Conservation (phyloP, 352 stramenopile species). For the Peronospora farinosa region DNA sequence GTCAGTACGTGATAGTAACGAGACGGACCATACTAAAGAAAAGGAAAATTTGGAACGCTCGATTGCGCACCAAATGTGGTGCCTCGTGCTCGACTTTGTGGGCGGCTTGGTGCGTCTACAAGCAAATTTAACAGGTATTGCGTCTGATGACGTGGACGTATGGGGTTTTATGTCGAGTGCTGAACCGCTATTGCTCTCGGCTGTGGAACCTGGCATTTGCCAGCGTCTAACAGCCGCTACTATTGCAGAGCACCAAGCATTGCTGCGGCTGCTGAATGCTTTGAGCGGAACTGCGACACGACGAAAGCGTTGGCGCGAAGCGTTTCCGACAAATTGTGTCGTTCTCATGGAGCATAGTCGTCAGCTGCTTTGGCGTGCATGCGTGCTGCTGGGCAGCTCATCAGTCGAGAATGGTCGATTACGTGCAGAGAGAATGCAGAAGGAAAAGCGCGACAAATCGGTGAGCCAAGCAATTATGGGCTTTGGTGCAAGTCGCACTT, state of each 20-base stretch:
- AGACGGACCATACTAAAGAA: slow-evolving; percentile 3
- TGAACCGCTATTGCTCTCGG: slow-evolving; percentile 38
- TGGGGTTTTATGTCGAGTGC: slow-evolving; percentile 56
- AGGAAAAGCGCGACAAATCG: slow-evolving; percentile 24
- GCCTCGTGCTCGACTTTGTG: slow-evolving; percentile 42
- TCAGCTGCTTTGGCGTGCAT: slow-evolving; percentile 42
- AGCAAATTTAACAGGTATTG: slow-evolving; percentile 2
- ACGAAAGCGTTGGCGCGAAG: slow-evolving; percentile 51
- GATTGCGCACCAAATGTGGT: slow-evolving; percentile 53
- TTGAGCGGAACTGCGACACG: slow-evolving; percentile 26
- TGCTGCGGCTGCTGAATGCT: slow-evolving; percentile 41
- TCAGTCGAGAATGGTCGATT: slow-evolving; percentile 28
- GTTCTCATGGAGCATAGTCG: slow-evolving; percentile 66
- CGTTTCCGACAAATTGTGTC: slow-evolving; percentile 42
- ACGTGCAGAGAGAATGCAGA: slow-evolving; percentile 25
- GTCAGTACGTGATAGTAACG: slow-evolving; percentile 2
- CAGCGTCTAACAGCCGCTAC: slow-evolving; percentile 37
- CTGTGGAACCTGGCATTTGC: slow-evolving; percentile 25
- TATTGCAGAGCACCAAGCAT: slow-evolving; percentile 41
- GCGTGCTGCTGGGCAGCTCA: slow-evolving; percentile 50
- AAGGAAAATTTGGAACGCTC: slow-evolving; percentile 29
- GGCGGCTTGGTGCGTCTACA: slow-evolving; percentile 36
- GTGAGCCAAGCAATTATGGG: slow-evolving; percentile 15
- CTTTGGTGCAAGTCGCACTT: slow-evolving; percentile 19
- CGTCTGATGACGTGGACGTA: slow-evolving; percentile 19